A percentile compares a stretch with the other conserved stretches of the same genome.
These are phyloP conservation scores for Kwoniella dejecticola DNA, from an alignment of 768 basidiomycete species.

Conservation along the genomic window DNA sequence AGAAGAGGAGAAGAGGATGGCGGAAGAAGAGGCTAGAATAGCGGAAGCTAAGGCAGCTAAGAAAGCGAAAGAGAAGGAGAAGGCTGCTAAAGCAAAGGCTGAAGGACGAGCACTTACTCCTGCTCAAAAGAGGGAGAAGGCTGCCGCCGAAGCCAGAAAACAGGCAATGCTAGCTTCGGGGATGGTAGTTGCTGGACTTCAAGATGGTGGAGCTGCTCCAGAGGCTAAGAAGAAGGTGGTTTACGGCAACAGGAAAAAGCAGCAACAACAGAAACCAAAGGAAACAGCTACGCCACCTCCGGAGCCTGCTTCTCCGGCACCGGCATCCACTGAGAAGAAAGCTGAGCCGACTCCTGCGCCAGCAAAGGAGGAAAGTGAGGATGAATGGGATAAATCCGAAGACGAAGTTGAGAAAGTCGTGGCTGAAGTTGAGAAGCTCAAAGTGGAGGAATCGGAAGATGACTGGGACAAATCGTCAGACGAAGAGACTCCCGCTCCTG, in stretches of 20 bases:
- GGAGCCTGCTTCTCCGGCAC: slow-evolving; percentile 34
- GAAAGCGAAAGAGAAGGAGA: slow-evolving; percentile 68
- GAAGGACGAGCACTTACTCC: slow-evolving; percentile 94
- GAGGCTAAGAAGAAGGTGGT: slow-evolving; percentile 61
- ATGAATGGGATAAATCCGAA: slow-evolving; percentile 59
- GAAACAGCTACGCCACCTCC: slow-evolving; percentile 36
- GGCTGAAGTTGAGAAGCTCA: slow-evolving; percentile 49
- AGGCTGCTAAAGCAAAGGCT: slow-evolving; percentile 70
- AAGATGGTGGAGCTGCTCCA: slow-evolving; percentile 57
- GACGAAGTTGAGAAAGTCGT: slow-evolving; percentile 54
- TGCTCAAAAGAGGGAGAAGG: slow-evolving; percentile 92
- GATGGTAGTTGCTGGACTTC: slow-evolving; percentile 87
- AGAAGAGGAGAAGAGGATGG: slow-evolving; percentile 74
- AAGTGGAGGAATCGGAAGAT: slow-evolving; percentile 54
- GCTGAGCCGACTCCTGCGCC: slow-evolving; percentile 34
- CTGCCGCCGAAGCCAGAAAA: slow-evolving; percentile 81
- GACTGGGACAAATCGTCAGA: slow-evolving; percentile 56
- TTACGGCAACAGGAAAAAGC: slow-evolving; percentile 80
- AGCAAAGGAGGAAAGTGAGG: slow-evolving; percentile 53
- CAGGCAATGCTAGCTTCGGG: slow-evolving; percentile 84
- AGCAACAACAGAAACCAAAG: slow-evolving; percentile 43
- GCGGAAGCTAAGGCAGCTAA: slow-evolving; percentile 63
- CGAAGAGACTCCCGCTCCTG: slow-evolving; percentile 39
- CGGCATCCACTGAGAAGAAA: slow-evolving; percentile 52
- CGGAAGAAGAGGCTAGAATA: slow-evolving; percentile 74